These are phyloP conservation scores for Verticillium albo-atrum DNA, from an alignment of 2,329 filamentous ascomycete genomes.

Conservation along the genomic window DNA sequence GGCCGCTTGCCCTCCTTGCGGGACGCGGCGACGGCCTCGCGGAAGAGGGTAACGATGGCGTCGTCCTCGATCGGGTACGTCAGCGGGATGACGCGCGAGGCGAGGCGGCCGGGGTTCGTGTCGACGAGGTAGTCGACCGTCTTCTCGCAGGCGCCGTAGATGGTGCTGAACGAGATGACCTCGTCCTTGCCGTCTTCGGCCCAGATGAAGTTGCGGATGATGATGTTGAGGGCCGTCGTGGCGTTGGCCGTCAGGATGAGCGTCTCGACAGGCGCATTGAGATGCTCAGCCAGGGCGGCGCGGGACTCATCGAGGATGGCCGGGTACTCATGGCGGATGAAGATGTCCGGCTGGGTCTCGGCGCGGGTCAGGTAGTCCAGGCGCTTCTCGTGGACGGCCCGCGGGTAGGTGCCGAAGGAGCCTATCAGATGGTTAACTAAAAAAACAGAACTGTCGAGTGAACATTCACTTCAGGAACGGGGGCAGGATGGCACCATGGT, in stretches of 20 bases:
- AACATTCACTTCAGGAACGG: constrained; percentile 5
- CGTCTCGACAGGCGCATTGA: constrained; percentile 62
- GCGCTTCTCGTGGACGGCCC: constrained; percentile 52
- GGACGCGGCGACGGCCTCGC: constrained; percentile 48
- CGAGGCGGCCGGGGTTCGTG: constrained; percentile 43
- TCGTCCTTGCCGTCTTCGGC: constrained; percentile 67
- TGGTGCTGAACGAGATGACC: constrained; percentile 72
- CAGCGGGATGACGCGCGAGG: constrained; percentile 52
- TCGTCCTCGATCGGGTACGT: constrained; percentile 67
- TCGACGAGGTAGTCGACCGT: constrained; percentile 69
- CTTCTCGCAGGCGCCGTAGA: constrained; percentile 76
- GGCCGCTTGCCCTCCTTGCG: constrained; percentile 55
- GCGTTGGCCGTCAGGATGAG: constrained; percentile 80
- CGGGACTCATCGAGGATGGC: constrained; percentile 60
- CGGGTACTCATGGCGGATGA: constrained; percentile 67
- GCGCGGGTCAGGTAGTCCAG: constrained; percentile 60
- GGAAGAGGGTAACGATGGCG: constrained; percentile 59
- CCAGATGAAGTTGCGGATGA: constrained; percentile 72
- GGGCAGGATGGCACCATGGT: constrained; percentile 57
- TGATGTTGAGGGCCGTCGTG: constrained; percentile 71
- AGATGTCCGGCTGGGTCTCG: constrained; percentile 69
- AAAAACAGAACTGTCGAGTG: constrained; percentile 7
- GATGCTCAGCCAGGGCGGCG: constrained; percentile 55
- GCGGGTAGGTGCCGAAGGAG: constrained; percentile 76
- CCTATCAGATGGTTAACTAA: too few species aligned